These are phyloP conservation scores for Haplosporangium sp. DNA, from an alignment of 371 early-diverging fungal species.

Conservation along the genomic window DNA sequence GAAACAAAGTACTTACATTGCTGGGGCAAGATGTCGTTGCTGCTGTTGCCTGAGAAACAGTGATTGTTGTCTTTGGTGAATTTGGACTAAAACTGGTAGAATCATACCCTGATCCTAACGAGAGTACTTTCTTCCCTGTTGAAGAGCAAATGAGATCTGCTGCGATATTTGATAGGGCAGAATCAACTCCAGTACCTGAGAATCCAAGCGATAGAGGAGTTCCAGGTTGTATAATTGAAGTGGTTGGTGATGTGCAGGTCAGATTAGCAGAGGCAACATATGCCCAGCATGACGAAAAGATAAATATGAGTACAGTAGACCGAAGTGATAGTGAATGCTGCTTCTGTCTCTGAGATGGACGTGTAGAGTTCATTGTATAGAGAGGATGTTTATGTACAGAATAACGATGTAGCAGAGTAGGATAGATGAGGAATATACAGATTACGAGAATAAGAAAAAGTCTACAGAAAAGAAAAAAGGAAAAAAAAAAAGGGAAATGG, in stretches of 20 bases:
- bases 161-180: conserved; percentile 8
- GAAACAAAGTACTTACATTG: conserved; percentile 19
- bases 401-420: background rate
- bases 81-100: conserved; percentile 1
- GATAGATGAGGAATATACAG: background rate
- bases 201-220: background rate
- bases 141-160: conserved; percentile 35
- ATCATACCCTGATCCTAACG: conserved; percentile 6
- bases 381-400: background rate
- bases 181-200: background rate
- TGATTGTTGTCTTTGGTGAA: conserved; percentile 8
- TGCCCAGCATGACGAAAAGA: background rate
- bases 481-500: too few relatives aligned
- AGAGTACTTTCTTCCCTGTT: background rate
- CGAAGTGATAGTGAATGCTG: background rate
- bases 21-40: conserved; percentile 21
- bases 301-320: background rate
- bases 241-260: background rate
- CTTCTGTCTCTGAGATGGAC: background rate
- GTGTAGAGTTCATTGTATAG: background rate
- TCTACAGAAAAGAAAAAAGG: background rate
- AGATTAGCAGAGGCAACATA: background rate
- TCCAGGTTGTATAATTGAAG: background rate
- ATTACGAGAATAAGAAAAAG: background rate
- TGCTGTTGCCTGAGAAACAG: conserved; percentile 6